Evolutionary conservation across 2,329 filamentous ascomycete species (phyloP).

Genomic region (Byssoonygena ceratinophila): DNA sequence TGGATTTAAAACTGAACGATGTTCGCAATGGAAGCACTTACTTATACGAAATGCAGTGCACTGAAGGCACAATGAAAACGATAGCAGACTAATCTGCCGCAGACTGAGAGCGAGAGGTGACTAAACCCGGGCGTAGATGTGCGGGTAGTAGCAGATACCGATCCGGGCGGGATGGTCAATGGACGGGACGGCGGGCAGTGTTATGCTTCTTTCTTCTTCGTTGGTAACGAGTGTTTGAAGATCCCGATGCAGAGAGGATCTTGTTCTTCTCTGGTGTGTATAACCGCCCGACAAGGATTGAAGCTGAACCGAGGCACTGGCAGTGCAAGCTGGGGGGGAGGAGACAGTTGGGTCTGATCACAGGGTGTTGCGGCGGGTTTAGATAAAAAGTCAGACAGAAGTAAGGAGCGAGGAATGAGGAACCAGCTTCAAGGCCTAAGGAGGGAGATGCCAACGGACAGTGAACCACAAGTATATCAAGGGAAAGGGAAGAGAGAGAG

Average conservation of each 20-base stretch:
- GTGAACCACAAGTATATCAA: not conserved
- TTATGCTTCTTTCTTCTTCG: not conserved
- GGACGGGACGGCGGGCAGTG: not conserved
- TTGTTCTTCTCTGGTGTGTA: too few relatives aligned
- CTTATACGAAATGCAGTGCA: not conserved
- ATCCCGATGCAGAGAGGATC: too few relatives aligned
- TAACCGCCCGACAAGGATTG: not conserved
- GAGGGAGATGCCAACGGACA: slow-evolving; percentile 6
- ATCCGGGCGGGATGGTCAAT: not conserved
- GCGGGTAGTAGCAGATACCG: not conserved
- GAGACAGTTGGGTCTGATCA: not conserved
- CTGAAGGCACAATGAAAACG: not conserved
- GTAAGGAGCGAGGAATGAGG: slow-evolving; percentile 1
- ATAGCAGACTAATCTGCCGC: not conserved
- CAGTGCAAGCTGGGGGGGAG: not conserved
- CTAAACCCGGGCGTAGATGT: not conserved
- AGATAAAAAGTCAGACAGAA: not conserved
- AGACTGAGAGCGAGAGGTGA: not conserved
- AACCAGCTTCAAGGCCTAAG: slow-evolving; percentile 8
- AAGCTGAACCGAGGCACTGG: slow-evolving; percentile 4
- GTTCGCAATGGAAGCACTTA: not conserved
- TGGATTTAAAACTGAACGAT: not conserved
- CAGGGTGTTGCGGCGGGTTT: not conserved
- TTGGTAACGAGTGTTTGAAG: not conserved
- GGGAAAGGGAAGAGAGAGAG: not conserved